Conservation (phyloP, 2,329 filamentous ascomycete species). For the Diaporthe nobilis region DNA sequence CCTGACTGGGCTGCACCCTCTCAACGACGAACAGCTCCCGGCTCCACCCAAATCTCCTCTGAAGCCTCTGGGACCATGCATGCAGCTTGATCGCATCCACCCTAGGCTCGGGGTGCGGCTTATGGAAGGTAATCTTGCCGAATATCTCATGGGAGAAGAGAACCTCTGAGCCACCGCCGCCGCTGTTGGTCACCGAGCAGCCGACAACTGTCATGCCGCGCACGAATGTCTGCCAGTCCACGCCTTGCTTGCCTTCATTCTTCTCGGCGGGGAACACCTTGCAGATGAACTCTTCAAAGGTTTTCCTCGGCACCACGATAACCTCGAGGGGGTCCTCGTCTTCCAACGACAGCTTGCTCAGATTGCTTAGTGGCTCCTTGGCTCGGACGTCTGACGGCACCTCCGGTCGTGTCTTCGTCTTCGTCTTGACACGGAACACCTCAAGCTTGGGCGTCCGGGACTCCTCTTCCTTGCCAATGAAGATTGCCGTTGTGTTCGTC, state of each 20-base stretch:
- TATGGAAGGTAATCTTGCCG: constrained; percentile 5
- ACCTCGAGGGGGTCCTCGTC: neutral
- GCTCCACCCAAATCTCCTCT: neutral
- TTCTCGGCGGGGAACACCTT: neutral
- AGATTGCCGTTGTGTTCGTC: neutral
- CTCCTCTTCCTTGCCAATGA: neutral
- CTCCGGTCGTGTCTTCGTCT: neutral
- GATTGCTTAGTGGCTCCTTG: neutral
- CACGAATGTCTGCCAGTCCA: neutral
- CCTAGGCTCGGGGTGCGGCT: neutral
- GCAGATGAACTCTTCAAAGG: neutral
- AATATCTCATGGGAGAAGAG: constrained; percentile 5
- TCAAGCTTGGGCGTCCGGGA: neutral
- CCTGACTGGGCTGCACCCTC: neutral
- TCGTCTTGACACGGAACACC: neutral
- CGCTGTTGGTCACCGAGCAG: neutral
- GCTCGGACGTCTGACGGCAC: neutral
- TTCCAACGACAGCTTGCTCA: neutral
- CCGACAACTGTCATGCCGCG: neutral
- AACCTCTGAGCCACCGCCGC: neutral
- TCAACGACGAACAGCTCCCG: neutral
- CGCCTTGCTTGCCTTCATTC: neutral
- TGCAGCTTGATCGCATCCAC: neutral
- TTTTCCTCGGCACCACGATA: neutral
- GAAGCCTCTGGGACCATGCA: neutral